Evolutionary conservation across 352 stramenopile genomes (phyloP).

Genomic region (Aphanomyces astaci): DNA sequence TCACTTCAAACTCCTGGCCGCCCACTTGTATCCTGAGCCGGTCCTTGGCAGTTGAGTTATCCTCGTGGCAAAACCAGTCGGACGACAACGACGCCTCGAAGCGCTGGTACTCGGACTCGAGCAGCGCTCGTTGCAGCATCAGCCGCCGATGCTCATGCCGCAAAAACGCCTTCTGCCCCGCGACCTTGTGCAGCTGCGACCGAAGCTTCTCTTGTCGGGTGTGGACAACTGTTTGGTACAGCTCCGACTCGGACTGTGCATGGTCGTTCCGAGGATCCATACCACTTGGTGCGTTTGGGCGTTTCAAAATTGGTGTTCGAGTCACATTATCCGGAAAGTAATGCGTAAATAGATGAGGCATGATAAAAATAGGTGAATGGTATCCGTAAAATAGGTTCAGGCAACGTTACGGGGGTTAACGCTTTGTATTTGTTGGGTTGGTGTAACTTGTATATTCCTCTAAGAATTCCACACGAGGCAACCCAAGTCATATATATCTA

Average conservation of each 20-base stretch:
- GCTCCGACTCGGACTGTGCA: conserved; percentile 14
- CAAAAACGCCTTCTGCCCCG: conserved; percentile 51
- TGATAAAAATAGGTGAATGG: no score
- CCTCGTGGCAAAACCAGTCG: conserved; percentile 60
- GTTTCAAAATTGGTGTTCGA: neutral
- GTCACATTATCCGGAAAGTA: neutral
- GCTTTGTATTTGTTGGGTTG: no score
- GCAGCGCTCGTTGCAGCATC: conserved; percentile 58
- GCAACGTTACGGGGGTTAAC: no score
- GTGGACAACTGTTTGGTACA: conserved; percentile 18
- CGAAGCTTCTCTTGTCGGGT: conserved; percentile 17
- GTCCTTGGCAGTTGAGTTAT: neutral
- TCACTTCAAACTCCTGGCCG: conserved; percentile 66
- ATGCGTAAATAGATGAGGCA: no score
- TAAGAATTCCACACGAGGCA: no score
- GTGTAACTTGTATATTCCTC: no score
- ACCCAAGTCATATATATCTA: no score
- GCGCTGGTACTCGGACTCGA: conserved; percentile 62
- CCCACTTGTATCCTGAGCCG: conserved; percentile 59
- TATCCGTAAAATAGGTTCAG: no score
- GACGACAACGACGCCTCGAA: conserved; percentile 60
- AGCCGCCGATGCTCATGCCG: conserved; percentile 71
- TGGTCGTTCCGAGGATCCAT: conserved; percentile 1
- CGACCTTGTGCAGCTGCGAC: conserved; percentile 17
- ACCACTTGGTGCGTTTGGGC: neutral